Evolutionary conservation across 768 basidiomycete species (phyloP), one percentile per base, ranked within the genome.

Genomic region (Chlorophyllum brunneum): DNA sequence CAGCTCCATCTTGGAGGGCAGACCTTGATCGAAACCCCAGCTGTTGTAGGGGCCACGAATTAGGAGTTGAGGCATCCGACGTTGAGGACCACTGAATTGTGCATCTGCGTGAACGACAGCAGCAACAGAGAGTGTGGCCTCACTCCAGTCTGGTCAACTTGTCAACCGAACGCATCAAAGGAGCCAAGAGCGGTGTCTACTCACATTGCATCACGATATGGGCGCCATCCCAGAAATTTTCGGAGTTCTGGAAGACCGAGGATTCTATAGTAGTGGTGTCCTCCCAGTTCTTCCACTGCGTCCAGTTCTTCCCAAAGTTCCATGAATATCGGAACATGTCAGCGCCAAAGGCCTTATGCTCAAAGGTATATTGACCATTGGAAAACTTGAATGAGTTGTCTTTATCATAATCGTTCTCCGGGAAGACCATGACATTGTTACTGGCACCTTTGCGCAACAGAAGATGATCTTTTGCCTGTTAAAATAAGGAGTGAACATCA

Each of bases 21-120:
- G 79, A 61, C 94, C 94, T 52, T 82, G 73, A 70, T 97, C 94
- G 64, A 83, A 93, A 50, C 94, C 94, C 92, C 92, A 97, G 30
- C 78, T 69, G 62, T 97, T 97, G 79, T 91, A 97, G 0, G 85
- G 83, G 42, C 94, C 94, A 59, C 94, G 86, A 38, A 83, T 88
- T 48, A 97, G 71, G 59, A 95, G 75, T 60, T 94, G 92, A 22
- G 94, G 94, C 24, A 90, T 86, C 22, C 92, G 87, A 60, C 94
- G 86, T 45, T 73, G 68, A 33, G 69, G 65, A 2, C 75, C 77
- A 6, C 64, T 65, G 64, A 80, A 89, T 37, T 76, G 77, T 52
- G 74, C 65, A 62, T 97, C 94, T 15, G 88, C 87, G 58, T 95
- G 93, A 9, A 92, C 70, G 30, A 90, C 82, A 37, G 81, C 76